Evolutionary conservation across 495 filamentous ascomycete species (phyloP), one percentile per base, ranked within the genome.

Genomic region (Talaromyces ruber): DNA sequence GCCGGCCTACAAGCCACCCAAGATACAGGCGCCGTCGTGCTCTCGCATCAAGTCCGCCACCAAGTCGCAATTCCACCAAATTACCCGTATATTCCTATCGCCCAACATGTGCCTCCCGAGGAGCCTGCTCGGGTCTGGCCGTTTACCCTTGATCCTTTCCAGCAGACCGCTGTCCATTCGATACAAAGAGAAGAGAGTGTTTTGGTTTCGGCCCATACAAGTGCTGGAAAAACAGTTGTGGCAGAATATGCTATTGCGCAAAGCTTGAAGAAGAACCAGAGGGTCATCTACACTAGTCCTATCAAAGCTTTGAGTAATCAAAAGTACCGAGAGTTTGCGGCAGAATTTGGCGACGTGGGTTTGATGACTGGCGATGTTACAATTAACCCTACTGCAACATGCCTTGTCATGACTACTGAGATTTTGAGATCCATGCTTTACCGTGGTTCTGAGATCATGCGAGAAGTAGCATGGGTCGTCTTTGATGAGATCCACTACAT

Each of bases 401-500:
- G 94, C 74, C 83, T 98, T 60, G 94, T 98, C 66, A 98, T 98
- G 94, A 98, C 94, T 3, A 98, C 94, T 7, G 94, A 98, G 82
- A 98, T 98, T 90, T 76, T 98, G 66, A 87, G 94, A 53, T 98
- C 94, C 6, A 98, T 98, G 94, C 74, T 98, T 72, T 98, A 98
- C 71, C 85, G 93, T 68, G 94, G 94, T 62, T 98, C 94, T 4
- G 94, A 98, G 74, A 97, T 98, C 64, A 98, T 98, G 94, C 90
- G 94, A 64, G 94, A 98, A 77, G 95, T 98, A 4, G 90, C 85
- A 25, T 98, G 94, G 94, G 95, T 98, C 8, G 76, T 98, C 4
- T 98, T 98, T 66, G 94, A 98, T 71, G 94, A 98, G 73, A 95
- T 98, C 55, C 94, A 98, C 75, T 98, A 98, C 79, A 86, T 98